These are phyloP conservation scores for Xylariaceae sp. DNA, from an alignment of 2,329 filamentous ascomycete genomes.

Conservation along the genomic window DNA sequence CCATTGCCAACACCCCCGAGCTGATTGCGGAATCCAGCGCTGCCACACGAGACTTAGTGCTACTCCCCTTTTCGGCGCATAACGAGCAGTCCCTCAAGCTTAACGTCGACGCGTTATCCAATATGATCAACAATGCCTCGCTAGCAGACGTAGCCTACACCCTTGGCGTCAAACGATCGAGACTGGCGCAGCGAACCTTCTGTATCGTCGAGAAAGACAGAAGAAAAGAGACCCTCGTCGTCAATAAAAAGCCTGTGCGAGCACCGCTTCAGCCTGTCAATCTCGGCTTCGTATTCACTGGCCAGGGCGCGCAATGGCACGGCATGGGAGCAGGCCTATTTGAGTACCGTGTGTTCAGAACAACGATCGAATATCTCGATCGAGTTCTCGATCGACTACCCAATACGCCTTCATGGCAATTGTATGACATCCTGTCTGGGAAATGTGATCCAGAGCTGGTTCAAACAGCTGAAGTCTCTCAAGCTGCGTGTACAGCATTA, in stretches of 20 bases:
- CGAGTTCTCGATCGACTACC: slow-evolving; percentile 5
- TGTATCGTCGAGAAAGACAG: slow-evolving; percentile 13
- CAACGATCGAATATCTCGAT: slow-evolving; percentile 16
- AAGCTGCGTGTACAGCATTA: slow-evolving; percentile 31
- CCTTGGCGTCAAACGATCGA: slow-evolving; percentile 8
- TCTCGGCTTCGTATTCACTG: slow-evolving; percentile 18
- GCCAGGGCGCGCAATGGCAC: slow-evolving; percentile 33
- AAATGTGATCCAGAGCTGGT: neutral
- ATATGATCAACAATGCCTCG: neutral
- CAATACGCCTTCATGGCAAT: slow-evolving; percentile 8
- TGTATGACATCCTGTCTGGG: slow-evolving; percentile 6
- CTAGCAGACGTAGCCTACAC: slow-evolving; percentile 19
- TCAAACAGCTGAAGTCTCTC: slow-evolving; percentile 24
- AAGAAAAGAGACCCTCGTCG: neutral
- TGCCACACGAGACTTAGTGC: slow-evolving; percentile 17
- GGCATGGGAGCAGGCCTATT: slow-evolving; percentile 26
- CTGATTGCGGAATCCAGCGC: slow-evolving; percentile 6
- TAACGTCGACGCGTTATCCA: slow-evolving; percentile 16
- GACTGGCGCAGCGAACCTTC: slow-evolving; percentile 7
- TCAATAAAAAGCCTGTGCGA: neutral
- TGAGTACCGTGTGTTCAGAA: slow-evolving; percentile 12
- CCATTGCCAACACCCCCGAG: neutral
- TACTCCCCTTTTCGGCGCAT: slow-evolving; percentile 26
- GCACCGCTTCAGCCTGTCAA: neutral
- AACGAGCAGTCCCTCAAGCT: slow-evolving; percentile 17